Base-by-base conservation (phyloP, 2,329 filamentous ascomycete genomes). In the Madurella mycetomatis region DNA sequence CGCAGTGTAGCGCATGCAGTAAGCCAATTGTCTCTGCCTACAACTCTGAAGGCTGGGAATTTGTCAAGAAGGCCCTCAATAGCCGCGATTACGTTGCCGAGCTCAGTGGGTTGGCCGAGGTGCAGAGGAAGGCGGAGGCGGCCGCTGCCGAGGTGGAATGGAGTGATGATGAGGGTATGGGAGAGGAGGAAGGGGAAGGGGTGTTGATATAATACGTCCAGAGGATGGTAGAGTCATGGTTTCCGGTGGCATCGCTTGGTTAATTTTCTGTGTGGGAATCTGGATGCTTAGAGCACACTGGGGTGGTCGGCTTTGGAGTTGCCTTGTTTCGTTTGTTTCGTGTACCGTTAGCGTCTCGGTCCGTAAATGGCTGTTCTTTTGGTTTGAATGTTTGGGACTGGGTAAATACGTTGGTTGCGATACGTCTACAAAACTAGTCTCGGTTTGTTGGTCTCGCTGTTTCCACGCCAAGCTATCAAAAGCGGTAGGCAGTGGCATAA, bases 1-100 rank as follows among this genome's bases (percentile, higher is more conserved):
- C 90, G 53, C 86, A 84, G 69, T 95, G 90, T 70, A 90, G 87
- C 47, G 90, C 88, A 1, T 95, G 90, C 65, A 90, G 87, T 59
- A 79, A 81, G 34, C 82, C 79, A 42, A 83, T 95, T 30, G 69
- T 92, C 1, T 75, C 79, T 0, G 82, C 83, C 1, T 94, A 92
- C 67, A 77, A 82, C 44, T 68, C 71, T 2, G 80, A 85, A 44
- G 86, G 85, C 0, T 95, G 89, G 88, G 81, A 76, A 0, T 95
- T 95, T 67, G 82, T 94, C 34, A 86, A 86, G 73, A 78, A 78
- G 54, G 89, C 89, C 0, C 71, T 94, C 13, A 81, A 84, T 56
- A 86, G 92, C 69, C 84, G 84, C 65, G 85, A 90, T 1, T 94
- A 87, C 66, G 87, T 95, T 0, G 83, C 87, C 31, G 88, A 92